Conservation (phyloP, 331 rosid genomes). For the Telfairia occidentalis region DNA sequence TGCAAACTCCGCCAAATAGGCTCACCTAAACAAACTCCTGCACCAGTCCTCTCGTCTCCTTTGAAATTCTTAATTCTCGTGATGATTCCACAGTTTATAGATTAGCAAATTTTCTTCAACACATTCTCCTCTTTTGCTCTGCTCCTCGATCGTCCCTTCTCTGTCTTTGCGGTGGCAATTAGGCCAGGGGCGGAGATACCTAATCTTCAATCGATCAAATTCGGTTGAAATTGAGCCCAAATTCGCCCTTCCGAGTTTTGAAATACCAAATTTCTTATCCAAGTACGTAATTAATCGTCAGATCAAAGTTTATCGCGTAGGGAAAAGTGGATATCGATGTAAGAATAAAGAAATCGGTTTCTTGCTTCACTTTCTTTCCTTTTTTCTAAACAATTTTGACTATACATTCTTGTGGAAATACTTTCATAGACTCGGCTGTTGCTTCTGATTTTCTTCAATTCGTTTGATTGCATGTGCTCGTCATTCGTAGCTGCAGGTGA, state of each 20-base stretch:
- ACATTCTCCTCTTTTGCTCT: neutral
- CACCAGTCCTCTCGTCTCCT: neutral
- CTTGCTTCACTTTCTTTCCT: neutral
- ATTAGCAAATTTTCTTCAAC: neutral
- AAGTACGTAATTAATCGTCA: neutral
- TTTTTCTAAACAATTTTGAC: neutral
- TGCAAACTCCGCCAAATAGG: neutral
- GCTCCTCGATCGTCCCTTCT: neutral
- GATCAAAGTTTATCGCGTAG: neutral
- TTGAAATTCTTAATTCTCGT: neutral
- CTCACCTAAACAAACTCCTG: neutral
- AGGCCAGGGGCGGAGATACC: conserved; percentile 1
- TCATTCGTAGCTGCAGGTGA: neutral
- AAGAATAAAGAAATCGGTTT: neutral
- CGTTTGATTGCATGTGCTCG: neutral
- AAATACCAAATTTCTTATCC: neutral
- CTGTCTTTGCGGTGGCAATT: neutral
- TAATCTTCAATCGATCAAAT: neutral
- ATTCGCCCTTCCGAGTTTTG: neutral
- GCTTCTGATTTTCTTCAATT: neutral
- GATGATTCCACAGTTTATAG: neutral
- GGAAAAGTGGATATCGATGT: neutral
- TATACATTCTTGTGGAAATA: neutral
- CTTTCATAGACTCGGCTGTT: neutral
- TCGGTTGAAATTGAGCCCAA: neutral